Percentiles rank a stretch among this genome's conserved stretches.
phyloP scores from a whole-genome alignment of 1,139 yeast genomes.

The Blastobotrys aristatus region DNA sequence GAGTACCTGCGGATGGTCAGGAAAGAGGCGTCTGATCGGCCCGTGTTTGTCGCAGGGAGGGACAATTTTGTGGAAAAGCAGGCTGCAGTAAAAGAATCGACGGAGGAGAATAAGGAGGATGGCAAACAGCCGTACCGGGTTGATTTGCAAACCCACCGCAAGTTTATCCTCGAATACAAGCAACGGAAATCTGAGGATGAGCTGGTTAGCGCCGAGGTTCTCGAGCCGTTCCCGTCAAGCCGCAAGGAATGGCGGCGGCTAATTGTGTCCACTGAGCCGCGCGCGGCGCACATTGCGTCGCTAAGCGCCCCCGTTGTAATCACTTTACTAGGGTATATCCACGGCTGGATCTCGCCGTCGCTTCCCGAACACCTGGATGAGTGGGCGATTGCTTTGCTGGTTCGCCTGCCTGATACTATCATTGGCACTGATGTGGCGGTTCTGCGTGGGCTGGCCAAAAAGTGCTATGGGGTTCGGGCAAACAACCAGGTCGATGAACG shows the following conservation, averaged over 20 bases:
- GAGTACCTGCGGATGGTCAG: conserved; percentile 26
- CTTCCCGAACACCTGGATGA: conserved; percentile 21
- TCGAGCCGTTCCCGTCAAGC: conserved; percentile 22
- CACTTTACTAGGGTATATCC: conserved; percentile 25
- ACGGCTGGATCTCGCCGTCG: conserved; percentile 27
- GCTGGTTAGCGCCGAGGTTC: not conserved
- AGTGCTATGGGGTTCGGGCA: conserved; percentile 30
- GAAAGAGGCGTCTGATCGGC: conserved; percentile 24
- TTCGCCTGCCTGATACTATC: conserved; percentile 37
- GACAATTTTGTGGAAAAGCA: conserved; percentile 9
- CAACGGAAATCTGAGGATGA: conserved; percentile 12
- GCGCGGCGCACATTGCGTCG: conserved; percentile 4
- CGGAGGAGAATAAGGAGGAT: not conserved
- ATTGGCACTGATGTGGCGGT: conserved; percentile 38
- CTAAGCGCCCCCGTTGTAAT: conserved; percentile 22
- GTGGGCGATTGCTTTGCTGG: conserved; percentile 41
- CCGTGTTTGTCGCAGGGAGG: conserved; percentile 16
- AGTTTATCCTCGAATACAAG: conserved; percentile 17
- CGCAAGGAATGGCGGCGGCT: conserved; percentile 25
- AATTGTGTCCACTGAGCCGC: conserved; percentile 14
- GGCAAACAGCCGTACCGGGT: conserved; percentile 5
- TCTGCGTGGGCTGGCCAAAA: conserved; percentile 40
- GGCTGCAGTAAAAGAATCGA: not conserved
- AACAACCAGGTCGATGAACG: conserved; percentile 18
- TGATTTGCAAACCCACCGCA: conserved; percentile 17